Conservation (phyloP, 1,139 yeast genomes). For the Debaryomyces sp. region DNA sequence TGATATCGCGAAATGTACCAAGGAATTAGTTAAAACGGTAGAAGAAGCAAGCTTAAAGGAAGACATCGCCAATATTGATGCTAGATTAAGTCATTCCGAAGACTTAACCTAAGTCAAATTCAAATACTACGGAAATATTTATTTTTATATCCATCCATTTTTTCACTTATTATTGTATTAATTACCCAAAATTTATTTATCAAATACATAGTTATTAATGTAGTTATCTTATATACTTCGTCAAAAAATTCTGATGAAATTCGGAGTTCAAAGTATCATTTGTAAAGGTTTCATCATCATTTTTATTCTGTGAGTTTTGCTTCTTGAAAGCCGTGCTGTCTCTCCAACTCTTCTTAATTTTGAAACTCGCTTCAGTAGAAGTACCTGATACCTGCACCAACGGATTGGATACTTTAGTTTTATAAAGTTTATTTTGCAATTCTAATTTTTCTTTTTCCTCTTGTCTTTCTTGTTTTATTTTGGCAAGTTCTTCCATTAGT, state of each 20-base stretch:
- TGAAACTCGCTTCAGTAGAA: slow-evolving; percentile 10
- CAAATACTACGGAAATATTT: not conserved
- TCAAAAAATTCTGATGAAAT: slow-evolving; percentile 70
- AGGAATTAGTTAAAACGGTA: slow-evolving; percentile 91
- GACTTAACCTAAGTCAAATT: slow-evolving; percentile 30
- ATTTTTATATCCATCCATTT: slow-evolving; percentile 2
- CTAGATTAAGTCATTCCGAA: slow-evolving; percentile 42
- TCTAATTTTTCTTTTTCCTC: slow-evolving; percentile 31
- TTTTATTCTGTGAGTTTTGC: slow-evolving; percentile 23
- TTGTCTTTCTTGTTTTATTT: slow-evolving; percentile 45
- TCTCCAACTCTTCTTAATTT: slow-evolving; percentile 56
- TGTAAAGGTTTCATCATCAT: slow-evolving; percentile 39
- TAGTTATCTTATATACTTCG: slow-evolving; percentile 57
- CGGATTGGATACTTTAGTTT: slow-evolving; percentile 44
- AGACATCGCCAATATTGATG: slow-evolving; percentile 61
- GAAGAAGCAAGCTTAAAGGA: slow-evolving; percentile 91
- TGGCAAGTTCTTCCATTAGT: slow-evolving; percentile 55
- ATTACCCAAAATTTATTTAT: not conserved
- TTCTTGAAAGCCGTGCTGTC: slow-evolving; percentile 50
- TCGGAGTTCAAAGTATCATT: slow-evolving; percentile 72
- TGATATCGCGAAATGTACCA: slow-evolving; percentile 94
- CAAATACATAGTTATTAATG: not conserved
- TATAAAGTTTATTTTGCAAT: slow-evolving; percentile 16
- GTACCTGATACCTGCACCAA: slow-evolving; percentile 26
- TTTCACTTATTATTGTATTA: not conserved